Percentiles rank a stretch among this genome's conserved stretches.
Conservation (phyloP, 1,284 basidiomycete genomes). For the Ustilago trichophora region DNA sequence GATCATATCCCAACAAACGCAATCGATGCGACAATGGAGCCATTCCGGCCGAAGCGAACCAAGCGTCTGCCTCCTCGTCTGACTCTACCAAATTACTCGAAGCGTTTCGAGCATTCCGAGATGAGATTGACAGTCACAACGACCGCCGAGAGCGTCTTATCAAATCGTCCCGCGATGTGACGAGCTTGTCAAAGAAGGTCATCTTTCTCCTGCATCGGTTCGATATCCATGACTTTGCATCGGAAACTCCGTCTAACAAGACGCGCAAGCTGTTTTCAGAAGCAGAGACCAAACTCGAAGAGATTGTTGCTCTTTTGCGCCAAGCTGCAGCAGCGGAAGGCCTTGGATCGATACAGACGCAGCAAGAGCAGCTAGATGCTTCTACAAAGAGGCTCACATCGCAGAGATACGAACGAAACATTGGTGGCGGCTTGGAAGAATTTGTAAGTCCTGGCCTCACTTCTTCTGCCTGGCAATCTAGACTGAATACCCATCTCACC, state of each 20-base stretch:
- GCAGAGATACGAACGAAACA: conserved; percentile 52
- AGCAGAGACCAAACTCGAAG: conserved; percentile 75
- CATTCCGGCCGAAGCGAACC: no score
- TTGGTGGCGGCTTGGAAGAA: conserved; percentile 67
- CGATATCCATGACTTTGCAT: conserved; percentile 26
- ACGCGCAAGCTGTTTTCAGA: conserved; percentile 70
- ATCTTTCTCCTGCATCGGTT: conserved; percentile 90
- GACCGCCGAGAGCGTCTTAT: conserved; percentile 77
- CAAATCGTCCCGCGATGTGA: conserved; percentile 82
- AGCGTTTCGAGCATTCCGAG: conserved; percentile 50
- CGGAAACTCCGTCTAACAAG: conserved; percentile 2
- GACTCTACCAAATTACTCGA: conserved; percentile 8
- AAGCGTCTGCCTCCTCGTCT: no score
- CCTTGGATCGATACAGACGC: conserved; percentile 6
- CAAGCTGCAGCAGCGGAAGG: conserved; percentile 69
- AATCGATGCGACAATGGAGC: conserved; percentile 9
- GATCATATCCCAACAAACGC: conserved; percentile 22
- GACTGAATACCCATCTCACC: no score
- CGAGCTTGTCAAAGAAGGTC: conserved; percentile 89
- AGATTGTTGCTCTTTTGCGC: conserved; percentile 77
- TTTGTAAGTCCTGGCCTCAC: conserved; percentile 51
- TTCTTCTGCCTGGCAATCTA: no score
- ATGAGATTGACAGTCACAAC: conserved; percentile 63
- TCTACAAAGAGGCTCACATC: conserved; percentile 9
- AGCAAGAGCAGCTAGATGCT: not conserved